A percentile compares a stretch with the other conserved stretches of the same genome.
Evolutionary conservation across 345 rosid genomes (phyloP).

Genomic region (Syzygium aromaticum): DNA sequence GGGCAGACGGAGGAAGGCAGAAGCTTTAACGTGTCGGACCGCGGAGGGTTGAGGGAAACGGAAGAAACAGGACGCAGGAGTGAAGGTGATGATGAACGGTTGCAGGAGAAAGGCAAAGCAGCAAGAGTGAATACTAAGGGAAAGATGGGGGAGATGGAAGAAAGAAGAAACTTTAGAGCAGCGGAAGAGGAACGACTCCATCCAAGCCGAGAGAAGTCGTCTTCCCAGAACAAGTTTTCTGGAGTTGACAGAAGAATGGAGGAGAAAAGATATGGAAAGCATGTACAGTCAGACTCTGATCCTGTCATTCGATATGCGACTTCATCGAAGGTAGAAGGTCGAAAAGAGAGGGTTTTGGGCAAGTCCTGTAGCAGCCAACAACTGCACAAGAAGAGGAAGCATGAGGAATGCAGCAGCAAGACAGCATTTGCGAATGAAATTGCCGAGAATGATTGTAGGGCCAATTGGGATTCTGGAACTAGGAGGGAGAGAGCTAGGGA

Average conservation of each 20-base stretch:
- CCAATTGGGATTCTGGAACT: not conserved
- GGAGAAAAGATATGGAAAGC: not conserved
- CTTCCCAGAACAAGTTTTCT: not conserved
- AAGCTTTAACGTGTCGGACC: not conserved
- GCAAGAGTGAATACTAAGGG: not conserved
- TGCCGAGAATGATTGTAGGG: not conserved
- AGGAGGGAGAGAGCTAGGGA: not conserved
- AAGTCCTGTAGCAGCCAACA: not conserved
- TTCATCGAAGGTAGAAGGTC: not conserved
- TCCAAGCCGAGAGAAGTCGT: not conserved
- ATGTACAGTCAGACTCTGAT: not conserved
- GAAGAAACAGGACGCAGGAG: not conserved
- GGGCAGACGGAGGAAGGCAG: not conserved
- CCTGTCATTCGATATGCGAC: not conserved
- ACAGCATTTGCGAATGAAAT: not conserved
- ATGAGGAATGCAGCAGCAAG: not conserved
- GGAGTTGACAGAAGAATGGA: not conserved
- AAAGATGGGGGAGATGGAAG: not conserved
- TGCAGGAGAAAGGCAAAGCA: not conserved
- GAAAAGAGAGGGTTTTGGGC: not conserved
- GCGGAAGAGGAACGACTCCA: not conserved
- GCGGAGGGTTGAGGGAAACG: not conserved
- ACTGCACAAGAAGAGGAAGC: not conserved
- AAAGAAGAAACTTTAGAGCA: not conserved
- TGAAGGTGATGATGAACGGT: not conserved